These are phyloP conservation scores for Annulohypoxylon bovei DNA, from an alignment of 495 filamentous ascomycete genomes.

Conservation along the genomic window DNA sequence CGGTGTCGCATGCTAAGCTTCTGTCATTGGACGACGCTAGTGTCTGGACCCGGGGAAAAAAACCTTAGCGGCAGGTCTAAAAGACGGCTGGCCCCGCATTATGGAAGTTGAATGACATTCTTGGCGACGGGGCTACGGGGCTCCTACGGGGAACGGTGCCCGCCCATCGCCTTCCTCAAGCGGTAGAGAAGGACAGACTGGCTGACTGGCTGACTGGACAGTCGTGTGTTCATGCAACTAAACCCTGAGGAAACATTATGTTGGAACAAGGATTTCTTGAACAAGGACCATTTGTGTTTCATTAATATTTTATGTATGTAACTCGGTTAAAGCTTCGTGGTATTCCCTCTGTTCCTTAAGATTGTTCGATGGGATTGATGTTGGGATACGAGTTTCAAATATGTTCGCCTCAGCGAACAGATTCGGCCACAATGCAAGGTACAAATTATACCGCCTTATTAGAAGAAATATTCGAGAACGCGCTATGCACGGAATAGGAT, in stretches of 20 bases:
- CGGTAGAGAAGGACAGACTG: too few relatives aligned
- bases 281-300: neutral
- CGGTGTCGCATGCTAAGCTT: neutral
- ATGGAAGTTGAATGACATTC: neutral
- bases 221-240: neutral
- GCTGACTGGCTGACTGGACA: too few relatives aligned
- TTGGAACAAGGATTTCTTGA: neutral
- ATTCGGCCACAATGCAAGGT: neutral
- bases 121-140: conserved; percentile 2
- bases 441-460: neutral
- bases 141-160: conserved; percentile 1
- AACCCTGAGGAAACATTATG: neutral
- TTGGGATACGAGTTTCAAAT: conserved; percentile 1
- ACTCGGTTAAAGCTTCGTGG: neutral
- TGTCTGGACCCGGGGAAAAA: neutral
- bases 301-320: neutral
- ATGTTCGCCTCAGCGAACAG: neutral
- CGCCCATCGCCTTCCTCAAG: neutral
- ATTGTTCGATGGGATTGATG: neutral
- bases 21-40: neutral
- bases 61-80: conserved; percentile 1
- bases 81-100: conserved; percentile 4
- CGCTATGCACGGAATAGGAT: neutral
- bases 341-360: neutral
- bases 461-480: conserved; percentile 1